Evolutionary conservation across 2,329 filamentous ascomycete genomes (phyloP).

Genomic region (Colletotrichum spinosum): DNA sequence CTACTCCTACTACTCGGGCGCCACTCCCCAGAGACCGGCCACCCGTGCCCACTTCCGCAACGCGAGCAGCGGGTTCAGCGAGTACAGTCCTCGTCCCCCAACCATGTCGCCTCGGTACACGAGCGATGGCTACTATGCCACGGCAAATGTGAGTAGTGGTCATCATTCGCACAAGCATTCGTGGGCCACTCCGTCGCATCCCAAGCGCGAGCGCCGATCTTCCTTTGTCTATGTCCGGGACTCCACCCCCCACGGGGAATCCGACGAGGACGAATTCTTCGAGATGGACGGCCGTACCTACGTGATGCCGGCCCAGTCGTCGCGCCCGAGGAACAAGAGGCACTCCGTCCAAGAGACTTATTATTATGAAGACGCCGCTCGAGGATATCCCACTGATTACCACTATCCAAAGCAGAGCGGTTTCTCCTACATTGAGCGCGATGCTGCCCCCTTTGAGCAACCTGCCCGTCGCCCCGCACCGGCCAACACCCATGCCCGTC

Average conservation of each 20-base stretch:
- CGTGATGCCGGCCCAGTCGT: slow-evolving; percentile 63
- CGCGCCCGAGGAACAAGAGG: slow-evolving; percentile 48
- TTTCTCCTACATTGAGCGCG: slow-evolving; percentile 50
- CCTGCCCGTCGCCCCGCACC: slow-evolving; percentile 56
- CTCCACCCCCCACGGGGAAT: slow-evolving; percentile 70
- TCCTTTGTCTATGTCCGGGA: slow-evolving; percentile 68
- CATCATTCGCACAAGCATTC: slow-evolving; percentile 60
- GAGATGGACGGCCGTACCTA: slow-evolving; percentile 65
- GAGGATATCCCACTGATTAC: slow-evolving; percentile 70
- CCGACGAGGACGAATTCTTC: slow-evolving; percentile 72
- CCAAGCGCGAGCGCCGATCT: slow-evolving; percentile 65
- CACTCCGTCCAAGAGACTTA: slow-evolving; percentile 34
- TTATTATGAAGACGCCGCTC: slow-evolving; percentile 54
- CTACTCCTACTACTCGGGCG: slow-evolving; percentile 57
- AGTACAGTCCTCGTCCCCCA: slow-evolving; percentile 59
- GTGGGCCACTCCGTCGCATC: slow-evolving; percentile 56
- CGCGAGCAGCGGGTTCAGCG: slow-evolving; percentile 55
- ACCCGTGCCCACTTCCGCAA: slow-evolving; percentile 64
- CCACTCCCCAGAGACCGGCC: slow-evolving; percentile 64
- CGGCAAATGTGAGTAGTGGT: slow-evolving; percentile 73
- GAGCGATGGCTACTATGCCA: slow-evolving; percentile 72
- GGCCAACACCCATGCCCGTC: slow-evolving; percentile 57
- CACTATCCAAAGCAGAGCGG: slow-evolving; percentile 66
- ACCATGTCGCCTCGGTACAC: slow-evolving; percentile 71
- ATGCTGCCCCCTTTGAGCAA: slow-evolving; percentile 53